Evolutionary conservation across 257 asterid species (phyloP), one percentile per base, ranked within the genome.

Genomic region (Rhazya stricta): DNA sequence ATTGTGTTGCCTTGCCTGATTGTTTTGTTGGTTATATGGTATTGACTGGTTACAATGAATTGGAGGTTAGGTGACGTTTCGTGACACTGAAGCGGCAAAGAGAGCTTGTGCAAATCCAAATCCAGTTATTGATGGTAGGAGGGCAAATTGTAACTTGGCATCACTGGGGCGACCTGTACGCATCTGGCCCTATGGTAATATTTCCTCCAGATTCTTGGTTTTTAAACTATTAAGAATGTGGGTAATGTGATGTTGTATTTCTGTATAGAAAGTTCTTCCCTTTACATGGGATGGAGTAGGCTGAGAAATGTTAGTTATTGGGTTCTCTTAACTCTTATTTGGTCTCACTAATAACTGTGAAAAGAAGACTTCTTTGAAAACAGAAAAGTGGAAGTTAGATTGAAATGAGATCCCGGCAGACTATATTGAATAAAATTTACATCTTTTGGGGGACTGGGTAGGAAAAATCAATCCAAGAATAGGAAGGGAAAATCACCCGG

Each of bases 71-170:
- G 87, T 81, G 68, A 84, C 85, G 2, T 84, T 81, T 69, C 67
- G 77, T 60, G 88, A 76, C 56, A 80, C 84, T 27, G 85, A 81
- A 41, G 81, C 88, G 19, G 88, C 88, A 23, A 76, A 68, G 72
- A 74, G 79, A 63, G 88, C 88, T 57, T 84, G 88, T 63, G 71
- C 69, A 27, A 77, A 84, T 77, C 81, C 83, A 42, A 81, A 79
- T 77, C 88, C 88, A 25, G 74, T 79, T 19, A 81, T 84, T 67
- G 88, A 81, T 76, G 85, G 85, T 32, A 76, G 88, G 73, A 77
- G 80, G 73, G 82, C 85, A 32, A 84, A 84, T 65, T 84, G 87
- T 45, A 84, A 84, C 78, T 50, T 84, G 75, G 85, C 85, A 71
- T 81, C 85, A 53, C 58, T 78, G 30, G 83, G 85, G 27, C 77